Base-by-base conservation (phyloP, 2,329 filamentous ascomycete species). In the Diaporthe capsici region DNA sequence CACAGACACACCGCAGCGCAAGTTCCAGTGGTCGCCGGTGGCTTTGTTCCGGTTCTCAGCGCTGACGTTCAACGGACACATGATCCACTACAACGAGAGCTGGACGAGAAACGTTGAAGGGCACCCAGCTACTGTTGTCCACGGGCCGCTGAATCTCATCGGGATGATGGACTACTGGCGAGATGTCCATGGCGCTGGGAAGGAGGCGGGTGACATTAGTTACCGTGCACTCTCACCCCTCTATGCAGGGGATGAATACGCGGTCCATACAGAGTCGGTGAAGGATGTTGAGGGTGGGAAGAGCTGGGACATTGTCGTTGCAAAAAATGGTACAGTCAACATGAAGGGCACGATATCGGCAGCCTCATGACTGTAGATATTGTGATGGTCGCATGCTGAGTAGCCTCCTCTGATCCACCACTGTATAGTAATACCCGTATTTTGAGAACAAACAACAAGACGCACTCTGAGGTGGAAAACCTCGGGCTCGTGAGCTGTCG, bases 1-100 rank as follows among this genome's bases (percentile, higher is more conserved):
- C 13, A 15, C 34, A 70, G 73, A 25, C 15, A 10, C 31, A 15
- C 68, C 55, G 31, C 70, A 76, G 25, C 78, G 86, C 13, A 80
- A 82, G 20, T 72, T 88, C 6, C 79, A 80, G 28, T 88, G 86
- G 87, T 89, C 88, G 0, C 83, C 86, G 0, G 84, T 86, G 0
- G 86, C 85, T 2, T 88, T 98, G 1, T 97, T 97, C 84, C 91
- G 94, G 25, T 98, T 95, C 86, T 95, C 93, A 0, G 94, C 94
- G 0, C 85, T 98, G 55, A 97, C 94, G 0, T 95, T 95, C 86
- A 98, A 98, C 81, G 94, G 91, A 0, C 95, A 98, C 83, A 92
- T 91, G 78, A 97, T 98, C 73, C 95, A 98, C 83, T 93, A 96
- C 79, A 94, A 95, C 80, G 88, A 90, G 34, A 81, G 87, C 17